Base-by-base conservation (phyloP, 2,329 filamentous ascomycete species). In the Ramularia endophylla region DNA sequence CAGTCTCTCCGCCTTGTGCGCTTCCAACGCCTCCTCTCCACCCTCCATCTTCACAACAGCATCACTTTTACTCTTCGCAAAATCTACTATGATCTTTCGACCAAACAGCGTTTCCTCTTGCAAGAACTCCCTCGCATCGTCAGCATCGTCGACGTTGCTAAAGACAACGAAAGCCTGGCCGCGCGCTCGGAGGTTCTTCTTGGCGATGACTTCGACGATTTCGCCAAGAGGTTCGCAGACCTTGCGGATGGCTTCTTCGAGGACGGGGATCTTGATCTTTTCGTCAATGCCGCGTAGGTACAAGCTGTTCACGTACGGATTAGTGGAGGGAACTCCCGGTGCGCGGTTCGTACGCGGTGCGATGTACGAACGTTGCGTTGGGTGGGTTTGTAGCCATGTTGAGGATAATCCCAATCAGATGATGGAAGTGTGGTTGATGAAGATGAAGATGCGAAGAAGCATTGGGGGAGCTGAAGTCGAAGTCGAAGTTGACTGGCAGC, bases 141-240 rank as follows among this genome's bases (percentile, higher is more conserved):
- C 71, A 3, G 89, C 89, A n/a, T 81, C 78, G 41, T 88, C 84
- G n/a, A 83, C 71, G 47, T 73, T 77, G 55, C 94, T 87, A 62
- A 88, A 97, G 33, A 97, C 88, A 36, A 98, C 70, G 61, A 98
- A 98, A 1, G 92, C 92, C 67, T 98, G 92, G 9, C 92, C 92
- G 63, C 94, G 95, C 31, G 87, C 86, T 63, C 86, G 89, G 20
- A 97, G 67, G 64, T 94, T 95, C 50, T 79, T 87, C 71, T 94
- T 94, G 32, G 86, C 86, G 45, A 94, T 77, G 38, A 95, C 78
- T 49, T 95, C 88, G 54, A 94, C 68, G 47, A 95, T 79, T 43
- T 73, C 81, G 50, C 92, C 92, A 65, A 92, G 95, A 65, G 94
- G 86, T 49, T 81, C 81, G 68, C 97, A 97, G 57, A 97, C 75